Percentiles rank a stretch among this genome's conserved stretches.
Evolutionary conservation across 148 eudicot genomes (phyloP).

Genomic region (Nepenthes mirabilis): DNA sequence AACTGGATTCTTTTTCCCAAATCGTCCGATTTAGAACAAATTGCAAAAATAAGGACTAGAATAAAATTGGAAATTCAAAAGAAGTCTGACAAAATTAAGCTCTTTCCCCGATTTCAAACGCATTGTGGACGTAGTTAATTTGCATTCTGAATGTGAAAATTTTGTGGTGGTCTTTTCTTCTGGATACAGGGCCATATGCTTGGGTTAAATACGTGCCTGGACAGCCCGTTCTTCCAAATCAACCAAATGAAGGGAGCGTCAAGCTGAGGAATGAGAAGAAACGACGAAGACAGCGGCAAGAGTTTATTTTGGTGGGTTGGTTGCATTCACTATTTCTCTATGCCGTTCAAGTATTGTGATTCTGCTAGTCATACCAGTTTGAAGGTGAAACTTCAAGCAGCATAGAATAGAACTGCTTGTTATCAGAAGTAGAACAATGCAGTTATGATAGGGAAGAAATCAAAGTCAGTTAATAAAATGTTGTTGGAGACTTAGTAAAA

Average conservation of each 20-base stretch:
- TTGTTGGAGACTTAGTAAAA: too few species aligned
- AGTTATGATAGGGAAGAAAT: too few species aligned
- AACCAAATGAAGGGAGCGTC: conserved; percentile 85
- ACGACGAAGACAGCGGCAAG: conserved; percentile 49
- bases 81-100: neutral
- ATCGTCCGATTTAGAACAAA: too few species aligned
- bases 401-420: neutral
- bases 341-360: neutral
- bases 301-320: conserved; percentile 55
- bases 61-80: too few species aligned
- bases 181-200: conserved; percentile 74
- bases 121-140: neutral
- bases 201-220: conserved; percentile 75
- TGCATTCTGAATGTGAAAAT: neutral
- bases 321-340: neutral
- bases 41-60: too few species aligned
- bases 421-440: neutral
- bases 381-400: too few species aligned
- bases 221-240: conserved; percentile 57
- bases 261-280: conserved; percentile 82
- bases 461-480: neutral
- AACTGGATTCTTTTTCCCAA: too few species aligned
- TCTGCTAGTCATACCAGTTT: neutral
- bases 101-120: neutral
- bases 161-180: conserved; percentile 2